Evolutionary conservation across 768 basidiomycete genomes (phyloP).

Genomic region (Pleurotus platypus): DNA sequence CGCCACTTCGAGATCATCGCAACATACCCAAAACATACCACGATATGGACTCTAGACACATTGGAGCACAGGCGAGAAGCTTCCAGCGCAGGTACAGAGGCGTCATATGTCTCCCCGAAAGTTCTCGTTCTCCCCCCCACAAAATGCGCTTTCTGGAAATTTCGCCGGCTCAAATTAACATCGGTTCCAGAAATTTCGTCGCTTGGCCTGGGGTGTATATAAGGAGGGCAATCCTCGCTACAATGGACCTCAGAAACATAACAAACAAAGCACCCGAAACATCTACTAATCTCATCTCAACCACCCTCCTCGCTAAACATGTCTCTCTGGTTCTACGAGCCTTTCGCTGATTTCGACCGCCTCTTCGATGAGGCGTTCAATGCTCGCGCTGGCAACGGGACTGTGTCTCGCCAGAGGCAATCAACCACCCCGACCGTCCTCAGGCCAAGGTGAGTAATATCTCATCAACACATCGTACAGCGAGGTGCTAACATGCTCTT

Average conservation of each 20-base stretch:
- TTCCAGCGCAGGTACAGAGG: no score
- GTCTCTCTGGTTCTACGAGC: conserved; percentile 32
- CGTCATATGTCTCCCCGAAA: no score
- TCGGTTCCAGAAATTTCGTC: neutral
- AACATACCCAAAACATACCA: no score
- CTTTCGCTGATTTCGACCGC: conserved; percentile 36
- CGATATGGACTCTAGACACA: no score
- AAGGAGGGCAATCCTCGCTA: neutral
- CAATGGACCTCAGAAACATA: neutral
- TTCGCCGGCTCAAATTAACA: neutral
- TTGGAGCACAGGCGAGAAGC: no score
- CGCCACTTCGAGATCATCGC: no score
- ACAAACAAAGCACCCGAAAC: neutral
- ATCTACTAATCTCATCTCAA: neutral
- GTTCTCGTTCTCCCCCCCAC: no score
- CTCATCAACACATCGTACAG: no score
- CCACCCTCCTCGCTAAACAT: neutral
- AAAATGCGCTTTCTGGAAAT: neutral
- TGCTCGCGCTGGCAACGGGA: conserved; percentile 6
- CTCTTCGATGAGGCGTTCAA: conserved; percentile 32
- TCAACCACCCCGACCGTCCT: neutral
- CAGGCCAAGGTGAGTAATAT: neutral
- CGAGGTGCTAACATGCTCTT: no score
- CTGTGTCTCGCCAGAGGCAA: conserved; percentile 3
- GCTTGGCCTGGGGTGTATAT: neutral